phyloP scores from a whole-genome alignment of 495 filamentous ascomycete genomes.

The Lepraria neglecta region DNA sequence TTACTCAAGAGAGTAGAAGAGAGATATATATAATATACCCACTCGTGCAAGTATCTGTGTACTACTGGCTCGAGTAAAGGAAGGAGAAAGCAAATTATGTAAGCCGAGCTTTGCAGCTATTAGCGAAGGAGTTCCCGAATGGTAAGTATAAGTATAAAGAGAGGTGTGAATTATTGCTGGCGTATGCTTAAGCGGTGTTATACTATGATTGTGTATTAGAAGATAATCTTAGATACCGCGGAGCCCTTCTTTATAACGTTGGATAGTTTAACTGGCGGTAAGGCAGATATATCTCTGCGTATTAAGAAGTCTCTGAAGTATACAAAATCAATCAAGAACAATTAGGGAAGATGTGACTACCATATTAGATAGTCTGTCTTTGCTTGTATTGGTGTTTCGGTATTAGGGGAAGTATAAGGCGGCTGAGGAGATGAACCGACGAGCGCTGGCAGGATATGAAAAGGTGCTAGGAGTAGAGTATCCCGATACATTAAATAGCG shows the following conservation, averaged over 20 bases:
- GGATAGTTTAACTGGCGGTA: slow-evolving; percentile 4
- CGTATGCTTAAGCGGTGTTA: slow-evolving; percentile 9
- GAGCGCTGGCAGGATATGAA: too few relatives aligned
- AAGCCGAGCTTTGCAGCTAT: too few relatives aligned
- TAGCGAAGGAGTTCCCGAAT: slow-evolving; percentile 5
- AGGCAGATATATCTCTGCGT: slow-evolving; percentile 12
- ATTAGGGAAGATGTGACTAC: slow-evolving; percentile 26
- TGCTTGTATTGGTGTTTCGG: too few relatives aligned
- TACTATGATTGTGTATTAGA: too few relatives aligned
- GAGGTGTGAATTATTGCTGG: not conserved
- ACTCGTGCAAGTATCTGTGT: too few relatives aligned
- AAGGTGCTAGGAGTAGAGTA: slow-evolving; percentile 32
- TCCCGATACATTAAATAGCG: slow-evolving; percentile 33
- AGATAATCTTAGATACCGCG: not conserved
- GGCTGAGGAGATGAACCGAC: too few relatives aligned
- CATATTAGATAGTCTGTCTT: too few relatives aligned
- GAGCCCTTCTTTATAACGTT: slow-evolving; percentile 8
- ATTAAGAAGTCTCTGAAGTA: slow-evolving; percentile 8
- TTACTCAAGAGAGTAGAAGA: not conserved
- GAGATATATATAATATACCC: too few relatives aligned
- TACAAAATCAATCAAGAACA: slow-evolving; percentile 14
- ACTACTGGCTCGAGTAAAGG: too few relatives aligned
- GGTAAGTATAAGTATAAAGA: not conserved
- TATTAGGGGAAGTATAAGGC: too few relatives aligned
- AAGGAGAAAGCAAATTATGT: too few relatives aligned